phyloP scores from a whole-genome alignment of 1,284 basidiomycete species.

The Phylloboletellus chloephorus region DNA sequence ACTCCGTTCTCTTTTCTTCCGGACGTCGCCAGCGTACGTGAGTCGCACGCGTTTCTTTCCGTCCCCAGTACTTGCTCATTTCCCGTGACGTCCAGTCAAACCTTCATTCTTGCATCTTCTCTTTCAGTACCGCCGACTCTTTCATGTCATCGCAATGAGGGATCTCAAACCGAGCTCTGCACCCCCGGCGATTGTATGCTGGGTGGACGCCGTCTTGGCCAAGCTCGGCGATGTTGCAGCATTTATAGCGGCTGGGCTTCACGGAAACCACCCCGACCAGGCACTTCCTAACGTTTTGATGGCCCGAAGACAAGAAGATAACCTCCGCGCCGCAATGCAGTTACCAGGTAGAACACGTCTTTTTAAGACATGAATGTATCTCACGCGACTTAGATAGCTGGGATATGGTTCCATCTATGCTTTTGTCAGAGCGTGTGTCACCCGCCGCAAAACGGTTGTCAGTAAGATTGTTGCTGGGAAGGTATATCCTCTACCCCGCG shows the following conservation, averaged over 20 bases:
- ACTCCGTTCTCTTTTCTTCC: constrained; percentile 11
- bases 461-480: constrained; percentile 48
- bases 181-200: constrained; percentile 44
- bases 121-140: constrained; percentile 46
- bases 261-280: constrained; percentile 11
- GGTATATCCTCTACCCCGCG: constrained; percentile 45
- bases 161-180: constrained; percentile 18
- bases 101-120: constrained; percentile 35
- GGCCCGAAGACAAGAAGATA: constrained; percentile 43
- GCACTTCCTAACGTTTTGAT: constrained; percentile 32
- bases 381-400: constrained; percentile 39
- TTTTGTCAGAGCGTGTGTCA: constrained; percentile 47
- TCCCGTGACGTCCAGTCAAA: constrained; percentile 17
- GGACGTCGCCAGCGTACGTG: constrained; percentile 27
- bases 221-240: constrained; percentile 44
- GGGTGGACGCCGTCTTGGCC: constrained; percentile 58
- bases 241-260: constrained; percentile 33
- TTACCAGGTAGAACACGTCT: constrained; percentile 49
- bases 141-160: constrained; percentile 40
- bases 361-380: constrained; percentile 4
- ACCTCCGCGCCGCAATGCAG: constrained; percentile 54
- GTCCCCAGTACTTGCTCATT: constrained; percentile 6
- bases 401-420: constrained; percentile 39
- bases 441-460: constrained; percentile 56
- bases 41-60: background rate